A percentile compares a stretch with the other conserved stretches of the same genome.
Conservation (phyloP, 371 early-diverging fungal species). For the Scutellospora calospora region DNA sequence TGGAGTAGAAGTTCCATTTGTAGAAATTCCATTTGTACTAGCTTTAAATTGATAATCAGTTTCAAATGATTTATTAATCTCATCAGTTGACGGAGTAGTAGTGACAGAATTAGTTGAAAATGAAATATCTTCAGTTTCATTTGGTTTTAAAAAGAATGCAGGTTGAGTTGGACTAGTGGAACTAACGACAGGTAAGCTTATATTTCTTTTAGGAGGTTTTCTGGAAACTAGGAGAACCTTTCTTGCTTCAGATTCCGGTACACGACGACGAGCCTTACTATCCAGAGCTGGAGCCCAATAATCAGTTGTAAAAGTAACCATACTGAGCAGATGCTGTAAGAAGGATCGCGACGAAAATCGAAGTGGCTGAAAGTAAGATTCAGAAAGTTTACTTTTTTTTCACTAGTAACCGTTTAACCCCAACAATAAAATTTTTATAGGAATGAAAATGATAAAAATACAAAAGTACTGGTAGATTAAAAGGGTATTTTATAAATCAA, state of each 20-base stretch:
- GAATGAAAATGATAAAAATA: too few species aligned
- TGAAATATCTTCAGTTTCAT: neutral
- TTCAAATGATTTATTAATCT: neutral
- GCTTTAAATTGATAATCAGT: neutral
- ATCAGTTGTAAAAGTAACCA: constrained; percentile 60
- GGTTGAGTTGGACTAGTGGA: neutral
- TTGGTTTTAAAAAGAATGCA: neutral
- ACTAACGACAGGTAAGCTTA: constrained; percentile 4
- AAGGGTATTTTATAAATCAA: too few species aligned
- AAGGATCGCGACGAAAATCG: neutral
- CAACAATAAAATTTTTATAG: too few species aligned
- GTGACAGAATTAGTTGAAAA: neutral
- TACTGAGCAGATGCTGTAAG: constrained; percentile 24
- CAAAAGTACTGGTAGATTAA: too few species aligned
- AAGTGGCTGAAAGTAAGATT: too few species aligned
- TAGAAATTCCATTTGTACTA: neutral
- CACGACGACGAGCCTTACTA: constrained; percentile 55
- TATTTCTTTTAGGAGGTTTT: neutral
- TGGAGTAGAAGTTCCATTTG: constrained; percentile 24
- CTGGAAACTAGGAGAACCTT: neutral
- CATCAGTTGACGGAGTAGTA: neutral
- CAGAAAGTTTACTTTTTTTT: too few species aligned
- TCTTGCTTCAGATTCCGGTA: constrained; percentile 22
- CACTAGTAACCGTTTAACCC: too few species aligned
- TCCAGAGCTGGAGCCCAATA: constrained; percentile 61